These are phyloP conservation scores for Starmera amethionina DNA, from an alignment of 805 yeast genomes.

Conservation along the genomic window DNA sequence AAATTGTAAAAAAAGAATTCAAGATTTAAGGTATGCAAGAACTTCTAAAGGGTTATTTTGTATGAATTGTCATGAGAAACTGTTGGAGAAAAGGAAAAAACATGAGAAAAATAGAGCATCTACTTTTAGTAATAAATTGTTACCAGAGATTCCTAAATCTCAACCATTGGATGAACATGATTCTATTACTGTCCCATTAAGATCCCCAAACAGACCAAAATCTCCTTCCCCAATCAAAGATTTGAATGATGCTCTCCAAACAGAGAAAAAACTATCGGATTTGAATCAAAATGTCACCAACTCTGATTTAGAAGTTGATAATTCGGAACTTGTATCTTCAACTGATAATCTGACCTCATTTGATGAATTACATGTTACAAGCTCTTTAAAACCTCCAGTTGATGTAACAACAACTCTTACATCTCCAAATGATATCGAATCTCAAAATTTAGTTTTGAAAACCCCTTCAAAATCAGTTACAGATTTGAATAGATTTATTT, in stretches of 20 bases:
- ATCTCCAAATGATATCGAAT: neutral
- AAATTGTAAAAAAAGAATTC: slow-evolving; percentile 76
- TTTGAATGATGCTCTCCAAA: neutral
- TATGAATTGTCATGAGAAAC: slow-evolving; percentile 81
- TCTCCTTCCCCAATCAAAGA: neutral
- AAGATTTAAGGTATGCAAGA: slow-evolving; percentile 83
- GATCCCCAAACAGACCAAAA: slow-evolving; percentile 15
- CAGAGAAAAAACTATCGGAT: too few species aligned
- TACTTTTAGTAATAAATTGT: slow-evolving; percentile 9
- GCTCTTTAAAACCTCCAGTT: neutral
- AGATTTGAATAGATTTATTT: neutral
- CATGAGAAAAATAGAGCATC: slow-evolving; percentile 31
- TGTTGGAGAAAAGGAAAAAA: slow-evolving; percentile 65
- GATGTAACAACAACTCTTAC: neutral
- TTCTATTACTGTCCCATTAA: slow-evolving; percentile 7
- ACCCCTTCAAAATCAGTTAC: slow-evolving; percentile 1
- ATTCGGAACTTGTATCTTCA: too few species aligned
- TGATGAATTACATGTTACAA: too few species aligned
- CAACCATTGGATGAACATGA: slow-evolving; percentile 2
- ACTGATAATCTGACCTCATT: too few species aligned
- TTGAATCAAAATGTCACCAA: too few species aligned
- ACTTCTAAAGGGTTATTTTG: slow-evolving; percentile 91
- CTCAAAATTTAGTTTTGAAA: neutral
- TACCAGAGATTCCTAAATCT: slow-evolving; percentile 16
- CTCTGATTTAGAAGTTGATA: too few species aligned